Evolutionary conservation across 164 flowering plant genomes (phyloP).

Genomic region (Magnolia sinica): DNA sequence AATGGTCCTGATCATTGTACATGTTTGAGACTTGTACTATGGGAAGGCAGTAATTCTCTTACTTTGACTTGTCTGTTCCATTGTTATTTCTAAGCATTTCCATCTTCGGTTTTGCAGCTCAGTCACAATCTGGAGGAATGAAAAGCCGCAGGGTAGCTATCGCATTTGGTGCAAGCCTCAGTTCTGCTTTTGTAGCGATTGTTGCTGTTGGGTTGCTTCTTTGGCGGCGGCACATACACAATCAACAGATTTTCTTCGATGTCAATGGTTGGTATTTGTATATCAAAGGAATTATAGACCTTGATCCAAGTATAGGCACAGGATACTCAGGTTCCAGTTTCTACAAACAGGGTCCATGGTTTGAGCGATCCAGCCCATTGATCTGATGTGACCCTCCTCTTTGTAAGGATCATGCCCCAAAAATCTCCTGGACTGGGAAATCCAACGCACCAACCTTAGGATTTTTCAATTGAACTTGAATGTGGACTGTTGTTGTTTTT

Average conservation of each 20-base stretch:
- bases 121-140: constrained; percentile 32
- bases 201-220: constrained; percentile 42
- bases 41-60: not conserved
- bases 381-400: not conserved
- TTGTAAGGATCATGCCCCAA: not conserved
- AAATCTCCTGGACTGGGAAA: not conserved
- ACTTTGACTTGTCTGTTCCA: not conserved
- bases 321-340: not conserved
- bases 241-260: constrained; percentile 78
- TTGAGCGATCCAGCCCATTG: not conserved
- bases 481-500: too few species aligned
- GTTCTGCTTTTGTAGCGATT: constrained; percentile 43
- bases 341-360: not conserved
- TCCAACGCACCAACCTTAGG: not conserved
- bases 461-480: not conserved
- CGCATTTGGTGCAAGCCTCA: constrained; percentile 60
- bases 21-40: not conserved
- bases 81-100: constrained; percentile 6
- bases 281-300: too few species aligned
- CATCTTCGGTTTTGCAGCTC: constrained; percentile 27
- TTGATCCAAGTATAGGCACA: not conserved
- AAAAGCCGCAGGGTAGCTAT: constrained; percentile 44
- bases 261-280: constrained; percentile 55
- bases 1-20: not conserved
- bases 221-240: constrained; percentile 77